Evolutionary conservation across 1,284 basidiomycete species (phyloP).

Genomic region (Mixia osmundae): DNA sequence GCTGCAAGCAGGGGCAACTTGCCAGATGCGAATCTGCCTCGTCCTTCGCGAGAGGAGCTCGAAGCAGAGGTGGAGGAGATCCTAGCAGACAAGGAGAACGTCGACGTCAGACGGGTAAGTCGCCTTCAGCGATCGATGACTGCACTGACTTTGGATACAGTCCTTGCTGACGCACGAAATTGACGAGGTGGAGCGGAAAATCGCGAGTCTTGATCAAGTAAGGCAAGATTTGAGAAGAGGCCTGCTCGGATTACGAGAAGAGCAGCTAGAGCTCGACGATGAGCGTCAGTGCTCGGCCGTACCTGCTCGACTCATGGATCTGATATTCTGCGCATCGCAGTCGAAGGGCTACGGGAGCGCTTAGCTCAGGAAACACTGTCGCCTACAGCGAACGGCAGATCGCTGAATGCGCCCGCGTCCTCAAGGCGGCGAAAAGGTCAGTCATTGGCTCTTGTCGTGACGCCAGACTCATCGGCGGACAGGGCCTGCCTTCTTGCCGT

Average conservation of each 20-base stretch:
- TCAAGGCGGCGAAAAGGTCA: constrained; percentile 26
- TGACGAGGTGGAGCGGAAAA: constrained; percentile 62
- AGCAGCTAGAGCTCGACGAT: constrained; percentile 84
- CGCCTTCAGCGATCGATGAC: too few relatives aligned
- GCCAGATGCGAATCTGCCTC: background rate
- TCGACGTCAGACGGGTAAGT: constrained; percentile 63
- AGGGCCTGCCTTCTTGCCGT: constrained; percentile 84
- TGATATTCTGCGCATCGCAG: constrained; percentile 24
- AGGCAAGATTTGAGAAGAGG: constrained; percentile 57
- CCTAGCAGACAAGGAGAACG: constrained; percentile 60
- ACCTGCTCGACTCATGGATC: constrained; percentile 1
- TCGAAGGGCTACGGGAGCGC: constrained; percentile 65
- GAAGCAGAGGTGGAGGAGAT: constrained; percentile 61
- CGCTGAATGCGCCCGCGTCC: background rate
- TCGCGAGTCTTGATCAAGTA: constrained; percentile 59
- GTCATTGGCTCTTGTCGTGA: constrained; percentile 21
- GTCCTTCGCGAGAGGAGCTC: constrained; percentile 41
- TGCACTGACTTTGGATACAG: too few relatives aligned
- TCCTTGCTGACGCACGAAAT: constrained; percentile 65
- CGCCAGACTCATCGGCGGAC: constrained; percentile 32
- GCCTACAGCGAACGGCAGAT: background rate
- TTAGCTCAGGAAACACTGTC: constrained; percentile 20
- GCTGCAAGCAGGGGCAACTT: background rate
- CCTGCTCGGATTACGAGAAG: constrained; percentile 69
- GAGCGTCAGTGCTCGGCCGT: constrained; percentile 36